Evolutionary conservation across 202 grass and related monocot genomes (phyloP).

Genomic region (Hordeum pubiflorum): DNA sequence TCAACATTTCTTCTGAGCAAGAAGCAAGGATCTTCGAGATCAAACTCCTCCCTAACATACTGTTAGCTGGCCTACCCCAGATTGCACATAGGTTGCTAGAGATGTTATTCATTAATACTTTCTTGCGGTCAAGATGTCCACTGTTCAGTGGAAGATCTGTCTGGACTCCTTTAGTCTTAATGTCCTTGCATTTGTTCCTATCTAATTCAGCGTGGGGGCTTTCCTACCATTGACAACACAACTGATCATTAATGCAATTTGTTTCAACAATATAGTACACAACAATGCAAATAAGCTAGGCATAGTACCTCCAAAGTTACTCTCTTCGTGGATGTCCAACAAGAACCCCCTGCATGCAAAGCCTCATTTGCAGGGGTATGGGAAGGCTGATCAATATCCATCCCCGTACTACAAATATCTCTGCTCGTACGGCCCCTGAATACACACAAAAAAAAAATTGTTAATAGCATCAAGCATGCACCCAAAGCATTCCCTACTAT

Average conservation of each 20-base stretch:
- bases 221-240: constrained; percentile 38
- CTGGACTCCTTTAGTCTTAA: constrained; percentile 42
- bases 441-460: neutral
- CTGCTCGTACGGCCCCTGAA: constrained; percentile 10
- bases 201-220: constrained; percentile 24
- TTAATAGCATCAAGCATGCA: neutral
- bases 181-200: constrained; percentile 15
- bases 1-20: constrained; percentile 72
- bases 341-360: constrained; percentile 21
- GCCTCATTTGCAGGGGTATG: constrained; percentile 20
- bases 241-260: constrained; percentile 11
- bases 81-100: constrained; percentile 47
- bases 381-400: constrained; percentile 30
- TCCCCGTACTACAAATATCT: constrained; percentile 3
- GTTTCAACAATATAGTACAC: neutral
- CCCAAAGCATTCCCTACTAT: neutral
- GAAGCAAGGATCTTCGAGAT: constrained; percentile 58
- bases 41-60: constrained; percentile 31
- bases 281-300: neutral
- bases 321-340: constrained; percentile 9
- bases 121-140: constrained; percentile 27
- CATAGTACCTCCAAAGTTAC: constrained; percentile 37
- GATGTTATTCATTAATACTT: constrained; percentile 32
- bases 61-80: constrained; percentile 47
- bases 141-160: constrained; percentile 38